Evolutionary conservation across 768 basidiomycete genomes (phyloP), one percentile per base, ranked within the genome.

Genomic region (Pleurotus salmoneostramineus): DNA sequence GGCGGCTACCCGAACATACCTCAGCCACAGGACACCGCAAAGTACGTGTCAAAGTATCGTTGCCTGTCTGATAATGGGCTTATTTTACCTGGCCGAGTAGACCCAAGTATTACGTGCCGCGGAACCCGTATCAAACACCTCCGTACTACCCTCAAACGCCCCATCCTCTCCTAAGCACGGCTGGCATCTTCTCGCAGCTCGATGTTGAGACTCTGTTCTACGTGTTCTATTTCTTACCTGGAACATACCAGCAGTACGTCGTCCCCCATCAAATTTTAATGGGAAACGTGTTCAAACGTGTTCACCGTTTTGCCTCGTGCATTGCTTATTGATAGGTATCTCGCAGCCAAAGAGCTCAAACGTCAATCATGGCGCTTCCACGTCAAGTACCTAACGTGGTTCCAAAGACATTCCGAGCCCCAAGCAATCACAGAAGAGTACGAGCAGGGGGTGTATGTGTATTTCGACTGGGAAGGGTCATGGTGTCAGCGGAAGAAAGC

Each of bases 391-490:
- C 77, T 99, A 60, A 99, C 97, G 33, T 99, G 97, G 95, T 99
- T 99, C 84, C 97, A 98, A 72, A 85, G 97, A 37, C 93, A 97
- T 66, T 95, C 93, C 21, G 95, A 98, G 67, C 97, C 97, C 6
- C 93, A 96, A 67, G 95, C 95, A 1, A 98, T 99, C 70, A 99
- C 97, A 54, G 96, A 98, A 65, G 96, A 98, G 70, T 99, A 98
- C 71, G 97, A 99, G 73, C 95, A 98, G 75, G 97, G 97, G 11
- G 94, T 97, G 11, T 99, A 99, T 72, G 91, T 97, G 35, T 99
- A 99, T 80, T 98, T 98, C 71, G 96, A 98, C 74, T 98, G 95
- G 95, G 95, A 98, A 71, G 93, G 93, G 50, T 93, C 91, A 62
- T 99, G 96, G 97, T 97, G 95, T 71, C 94, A 96, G 70, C 83